Base-by-base conservation (phyloP, 2,329 filamentous ascomycete genomes). In the Colletotrichum limetticola region DNA sequence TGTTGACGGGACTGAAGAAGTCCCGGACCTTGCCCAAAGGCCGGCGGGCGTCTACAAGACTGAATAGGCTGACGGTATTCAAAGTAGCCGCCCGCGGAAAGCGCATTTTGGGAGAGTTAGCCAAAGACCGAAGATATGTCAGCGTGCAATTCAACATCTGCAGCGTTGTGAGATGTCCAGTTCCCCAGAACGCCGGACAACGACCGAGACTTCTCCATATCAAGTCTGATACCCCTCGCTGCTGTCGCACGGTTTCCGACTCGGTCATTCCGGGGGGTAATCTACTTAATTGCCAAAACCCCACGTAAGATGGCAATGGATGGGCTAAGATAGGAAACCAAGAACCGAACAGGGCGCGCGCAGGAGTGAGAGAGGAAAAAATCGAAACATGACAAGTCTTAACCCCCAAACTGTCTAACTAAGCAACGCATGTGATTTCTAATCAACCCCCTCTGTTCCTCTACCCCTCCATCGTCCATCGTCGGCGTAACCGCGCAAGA, bases 341-440 rank as follows among this genome's bases (percentile, higher is more conserved):
- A 42, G 19, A 60, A 26, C 32, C 35, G 32, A 22, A 60, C 7
- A n/a, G 12, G 35, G n/a, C 37, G 35, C 30, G 19, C 30, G 19
- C 42, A 19, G 16, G 30, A n/a, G 26, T 26, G 28, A 5, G 58
- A 19, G 28, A 9, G 58, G 19, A 24, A 59, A 56, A 67, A 57
- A 2, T 28, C 19, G 26, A 6, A 22, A 57, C 26, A 60, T 30
- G 22, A 55, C n/a, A 56, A 55, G 32, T 35, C 32, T 35, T 12
- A 19, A 19, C n/a, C 46, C 55, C 46, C 49, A 5, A 22, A 66
- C 19, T 16, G 37, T 56, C 42, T 26, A 49, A 49, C 35, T 60
- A 67, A 49, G 46, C 68, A 72, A 63, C 28, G 30, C 71, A 73
- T 73, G 71, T 73, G 71, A 73, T 73, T 73, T 73, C 66, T 70